Evolutionary conservation across 2,329 filamentous ascomycete genomes (phyloP).

Genomic region (Colletotrichum higginsianum): DNA sequence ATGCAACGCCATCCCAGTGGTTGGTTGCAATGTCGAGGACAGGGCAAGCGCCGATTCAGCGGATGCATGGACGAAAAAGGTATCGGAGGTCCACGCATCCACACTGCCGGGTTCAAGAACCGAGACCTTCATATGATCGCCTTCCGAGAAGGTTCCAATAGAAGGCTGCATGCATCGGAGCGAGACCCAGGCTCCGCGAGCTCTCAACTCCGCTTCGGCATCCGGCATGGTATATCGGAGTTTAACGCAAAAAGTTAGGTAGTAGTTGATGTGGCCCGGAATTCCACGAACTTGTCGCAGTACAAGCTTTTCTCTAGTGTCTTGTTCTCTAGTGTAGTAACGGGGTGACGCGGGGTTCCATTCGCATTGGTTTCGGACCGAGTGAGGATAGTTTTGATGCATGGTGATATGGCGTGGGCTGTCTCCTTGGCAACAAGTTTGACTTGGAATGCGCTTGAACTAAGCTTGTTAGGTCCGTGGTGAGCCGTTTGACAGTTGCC

Average conservation of each 20-base stretch:
- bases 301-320: slow-evolving; percentile 16
- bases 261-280: slow-evolving; percentile 19
- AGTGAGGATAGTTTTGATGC: neutral
- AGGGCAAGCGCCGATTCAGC: neutral
- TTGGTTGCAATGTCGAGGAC: neutral
- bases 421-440: neutral
- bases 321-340: slow-evolving; percentile 4
- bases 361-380: slow-evolving; percentile 6
- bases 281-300: slow-evolving; percentile 5
- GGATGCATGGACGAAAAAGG: slow-evolving; percentile 14
- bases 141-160: neutral
- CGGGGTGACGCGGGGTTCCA: neutral
- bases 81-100: slow-evolving; percentile 4
- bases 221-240: slow-evolving; percentile 3
- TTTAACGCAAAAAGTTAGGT: neutral
- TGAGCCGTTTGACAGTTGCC: neutral
- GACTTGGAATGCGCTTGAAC: neutral
- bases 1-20: neutral
- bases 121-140: neutral
- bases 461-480: neutral
- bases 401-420: neutral
- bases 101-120: neutral
- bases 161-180: slow-evolving; percentile 25
- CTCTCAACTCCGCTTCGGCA: slow-evolving; percentile 4
- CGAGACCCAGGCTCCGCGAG: slow-evolving; percentile 13